Conservation (phyloP, 305 asterid genomes). For the Fraxinus angustifolia region DNA sequence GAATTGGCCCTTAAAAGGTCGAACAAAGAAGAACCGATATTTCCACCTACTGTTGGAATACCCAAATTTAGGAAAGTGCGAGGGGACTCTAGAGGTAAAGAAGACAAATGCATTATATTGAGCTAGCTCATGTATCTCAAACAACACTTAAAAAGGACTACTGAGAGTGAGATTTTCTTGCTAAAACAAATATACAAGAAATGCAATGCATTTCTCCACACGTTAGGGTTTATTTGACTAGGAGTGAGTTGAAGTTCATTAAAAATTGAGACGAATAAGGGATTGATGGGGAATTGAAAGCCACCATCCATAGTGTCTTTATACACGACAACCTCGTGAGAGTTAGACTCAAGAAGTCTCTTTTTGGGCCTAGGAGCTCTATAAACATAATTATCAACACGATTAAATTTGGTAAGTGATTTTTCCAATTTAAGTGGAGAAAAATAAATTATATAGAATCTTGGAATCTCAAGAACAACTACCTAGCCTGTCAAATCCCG, state of each 20-base stretch:
- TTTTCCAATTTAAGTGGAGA: not conserved
- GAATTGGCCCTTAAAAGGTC: not conserved
- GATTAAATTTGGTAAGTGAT: not conserved
- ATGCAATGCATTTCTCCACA: not conserved
- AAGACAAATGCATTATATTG: not conserved
- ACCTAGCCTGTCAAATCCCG: no score
- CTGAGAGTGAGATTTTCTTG: not conserved
- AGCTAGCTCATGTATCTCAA: not conserved
- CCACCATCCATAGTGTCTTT: no score
- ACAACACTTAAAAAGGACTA: not conserved
- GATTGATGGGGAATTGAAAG: no score
- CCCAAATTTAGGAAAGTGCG: not conserved
- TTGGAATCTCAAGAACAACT: not conserved
- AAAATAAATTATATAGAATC: no score
- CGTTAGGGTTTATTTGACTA: not conserved
- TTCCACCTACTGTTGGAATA: not conserved
- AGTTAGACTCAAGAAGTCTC: no score
- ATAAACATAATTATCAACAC: not conserved
- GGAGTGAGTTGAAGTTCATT: not conserved
- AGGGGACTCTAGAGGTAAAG: not conserved
- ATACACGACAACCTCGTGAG: no score
- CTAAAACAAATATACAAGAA: not conserved
- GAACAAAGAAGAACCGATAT: not conserved
- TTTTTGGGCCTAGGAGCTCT: not conserved
- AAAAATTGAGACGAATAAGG: no score